A percentile compares a stretch with the other conserved stretches of the same genome.
Evolutionary conservation across 2,329 filamentous ascomycete genomes (phyloP).

Genomic region (Helicocarpus griseus): DNA sequence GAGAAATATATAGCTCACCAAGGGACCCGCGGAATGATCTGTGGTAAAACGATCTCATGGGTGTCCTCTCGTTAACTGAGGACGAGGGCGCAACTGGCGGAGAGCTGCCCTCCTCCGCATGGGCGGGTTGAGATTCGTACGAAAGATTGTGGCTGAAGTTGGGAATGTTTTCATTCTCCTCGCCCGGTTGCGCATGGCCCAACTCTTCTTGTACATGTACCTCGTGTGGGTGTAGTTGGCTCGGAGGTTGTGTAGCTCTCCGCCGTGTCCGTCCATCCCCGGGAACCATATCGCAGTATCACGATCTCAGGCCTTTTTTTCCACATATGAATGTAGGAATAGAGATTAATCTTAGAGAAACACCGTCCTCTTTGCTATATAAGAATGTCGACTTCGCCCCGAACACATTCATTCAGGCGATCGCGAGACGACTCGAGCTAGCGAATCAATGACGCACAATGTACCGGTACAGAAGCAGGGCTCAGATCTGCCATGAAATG

Average conservation of each 20-base stretch:
- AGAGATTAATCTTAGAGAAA: background rate
- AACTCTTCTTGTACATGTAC: background rate
- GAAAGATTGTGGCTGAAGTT: background rate
- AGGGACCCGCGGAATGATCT: slow-evolving; percentile 34
- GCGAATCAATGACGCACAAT: background rate
- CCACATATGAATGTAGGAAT: background rate
- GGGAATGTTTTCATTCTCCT: background rate
- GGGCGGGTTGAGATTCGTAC: background rate
- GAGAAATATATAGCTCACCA: slow-evolving; percentile 20
- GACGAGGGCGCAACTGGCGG: slow-evolving; percentile 1
- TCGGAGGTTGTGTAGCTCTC: background rate
- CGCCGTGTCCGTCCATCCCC: background rate
- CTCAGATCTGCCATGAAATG: background rate
- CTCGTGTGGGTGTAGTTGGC: background rate
- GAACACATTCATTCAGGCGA: background rate
- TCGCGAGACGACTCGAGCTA: background rate
- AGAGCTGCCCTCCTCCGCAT: background rate
- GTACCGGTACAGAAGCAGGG: background rate
- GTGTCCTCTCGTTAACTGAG: slow-evolving; percentile 28
- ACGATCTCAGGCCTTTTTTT: background rate
- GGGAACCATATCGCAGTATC: background rate
- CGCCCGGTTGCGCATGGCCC: background rate
- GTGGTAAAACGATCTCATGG: slow-evolving; percentile 36
- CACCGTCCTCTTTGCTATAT: background rate
- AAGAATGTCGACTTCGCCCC: background rate